Conservation (phyloP, 768 basidiomycete species). For the Kondoa subrosea region DNA sequence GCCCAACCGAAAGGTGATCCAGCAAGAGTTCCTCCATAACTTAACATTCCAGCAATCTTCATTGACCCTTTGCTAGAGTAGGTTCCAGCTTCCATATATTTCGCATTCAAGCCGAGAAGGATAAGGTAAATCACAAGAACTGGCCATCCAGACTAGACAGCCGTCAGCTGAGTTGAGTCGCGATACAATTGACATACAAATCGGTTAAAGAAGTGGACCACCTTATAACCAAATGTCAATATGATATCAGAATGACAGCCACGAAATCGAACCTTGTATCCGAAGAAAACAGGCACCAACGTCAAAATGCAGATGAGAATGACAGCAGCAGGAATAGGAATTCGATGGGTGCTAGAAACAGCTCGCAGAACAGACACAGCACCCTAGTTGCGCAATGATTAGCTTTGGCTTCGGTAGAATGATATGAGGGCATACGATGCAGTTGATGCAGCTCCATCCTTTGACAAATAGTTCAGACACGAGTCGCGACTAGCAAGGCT, state of each 20-base stretch:
- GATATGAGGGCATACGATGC: not conserved
- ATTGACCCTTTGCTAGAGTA: not conserved
- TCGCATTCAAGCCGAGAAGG: not conserved
- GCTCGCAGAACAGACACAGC: conserved; percentile 26
- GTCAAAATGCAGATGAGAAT: conserved; percentile 38
- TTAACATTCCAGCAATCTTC: conserved; percentile 10
- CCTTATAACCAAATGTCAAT: conserved; percentile 33
- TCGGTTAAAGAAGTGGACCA: conserved; percentile 37
- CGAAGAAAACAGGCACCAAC: conserved; percentile 21
- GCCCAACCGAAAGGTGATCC: conserved; percentile 38
- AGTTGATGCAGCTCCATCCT: conserved; percentile 33
- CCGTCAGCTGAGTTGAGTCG: conserved; percentile 1
- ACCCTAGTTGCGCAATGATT: conserved; percentile 30
- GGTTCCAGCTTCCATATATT: conserved; percentile 1
- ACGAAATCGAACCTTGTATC: not conserved
- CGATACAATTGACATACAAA: conserved; percentile 28
- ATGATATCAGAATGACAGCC: conserved; percentile 15
- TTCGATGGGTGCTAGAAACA: conserved; percentile 26
- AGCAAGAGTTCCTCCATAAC: conserved; percentile 26
- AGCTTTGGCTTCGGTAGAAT: not conserved
- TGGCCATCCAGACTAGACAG: not conserved
- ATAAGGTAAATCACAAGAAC: not conserved
- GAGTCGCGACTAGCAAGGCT: not conserved
- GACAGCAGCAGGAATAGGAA: conserved; percentile 36
- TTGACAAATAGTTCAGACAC: conserved; percentile 34